These are phyloP conservation scores for Hirschioporus abietinus DNA, from an alignment of 768 basidiomycete genomes.

Conservation along the genomic window DNA sequence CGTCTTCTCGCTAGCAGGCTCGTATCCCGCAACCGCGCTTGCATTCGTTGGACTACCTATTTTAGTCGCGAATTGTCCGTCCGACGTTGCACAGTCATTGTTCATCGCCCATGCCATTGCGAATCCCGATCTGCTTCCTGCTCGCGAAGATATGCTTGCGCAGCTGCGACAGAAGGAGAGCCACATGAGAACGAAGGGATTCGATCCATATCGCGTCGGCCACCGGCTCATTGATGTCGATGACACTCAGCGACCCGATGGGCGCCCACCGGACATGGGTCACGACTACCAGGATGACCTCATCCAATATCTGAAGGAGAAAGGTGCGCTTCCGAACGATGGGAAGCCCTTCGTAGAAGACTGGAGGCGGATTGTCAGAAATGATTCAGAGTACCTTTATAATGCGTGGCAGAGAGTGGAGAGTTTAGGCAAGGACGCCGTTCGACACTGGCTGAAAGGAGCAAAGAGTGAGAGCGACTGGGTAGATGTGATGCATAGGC, in stretches of 20 bases:
- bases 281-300: conserved; percentile 30
- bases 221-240: conserved; percentile 37
- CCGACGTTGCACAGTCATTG: conserved; percentile 45
- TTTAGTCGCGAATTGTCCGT: conserved; percentile 41
- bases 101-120: conserved; percentile 41
- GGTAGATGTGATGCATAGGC: conserved; percentile 40
- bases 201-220: conserved; percentile 45
- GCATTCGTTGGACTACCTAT: conserved; percentile 51
- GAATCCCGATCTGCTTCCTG: conserved; percentile 34
- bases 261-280: conserved; percentile 20
- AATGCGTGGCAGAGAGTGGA: conserved; percentile 43
- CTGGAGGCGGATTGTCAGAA: conserved; percentile 38
- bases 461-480: conserved; percentile 47
- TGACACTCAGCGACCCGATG: conserved; percentile 16
- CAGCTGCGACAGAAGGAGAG: conserved; percentile 39
- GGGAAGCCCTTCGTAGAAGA: conserved; percentile 42
- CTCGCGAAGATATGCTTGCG: conserved; percentile 32
- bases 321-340: conserved; percentile 31
- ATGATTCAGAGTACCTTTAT: conserved; percentile 29
- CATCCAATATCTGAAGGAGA: conserved; percentile 22
- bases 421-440: conserved; percentile 27
- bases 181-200: conserved; percentile 32
- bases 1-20: conserved; percentile 45
- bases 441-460: conserved; percentile 39
- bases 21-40: conserved; percentile 45